Conservation (phyloP, 805 yeast species). For the Metschnikowia rubicola region DNA sequence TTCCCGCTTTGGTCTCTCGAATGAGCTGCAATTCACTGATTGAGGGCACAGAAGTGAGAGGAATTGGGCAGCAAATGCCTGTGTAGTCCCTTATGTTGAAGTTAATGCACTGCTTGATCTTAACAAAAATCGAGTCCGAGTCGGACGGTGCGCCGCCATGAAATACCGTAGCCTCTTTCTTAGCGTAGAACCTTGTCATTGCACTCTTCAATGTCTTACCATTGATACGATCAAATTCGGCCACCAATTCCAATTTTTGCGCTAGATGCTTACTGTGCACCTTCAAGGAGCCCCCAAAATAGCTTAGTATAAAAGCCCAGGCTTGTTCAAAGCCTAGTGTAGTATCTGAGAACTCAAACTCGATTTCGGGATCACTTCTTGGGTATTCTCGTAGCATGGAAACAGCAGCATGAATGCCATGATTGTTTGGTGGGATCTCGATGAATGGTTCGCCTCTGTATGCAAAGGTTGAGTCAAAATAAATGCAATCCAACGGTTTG, state of each 20-base stretch:
- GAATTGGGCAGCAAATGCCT: constrained; percentile 27
- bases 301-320: constrained; percentile 37
- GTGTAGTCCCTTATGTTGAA: constrained; percentile 34
- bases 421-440: constrained; percentile 39
- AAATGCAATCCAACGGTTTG: constrained; percentile 40
- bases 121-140: constrained; percentile 17
- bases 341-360: constrained; percentile 39
- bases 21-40: constrained; percentile 16
- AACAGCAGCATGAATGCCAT: constrained; percentile 36
- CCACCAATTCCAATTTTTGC: constrained; percentile 3
- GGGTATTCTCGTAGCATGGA: constrained; percentile 43
- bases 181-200: background rate
- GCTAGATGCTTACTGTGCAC: constrained; percentile 2
- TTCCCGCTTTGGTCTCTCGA: constrained; percentile 20
- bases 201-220: constrained; percentile 4
- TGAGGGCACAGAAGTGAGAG: constrained; percentile 14
- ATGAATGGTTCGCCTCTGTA: constrained; percentile 49
- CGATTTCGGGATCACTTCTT: constrained; percentile 31
- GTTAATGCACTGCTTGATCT: constrained; percentile 35
- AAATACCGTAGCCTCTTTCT: background rate
- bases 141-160: constrained; percentile 5
- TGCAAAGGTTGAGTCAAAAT: constrained; percentile 54
- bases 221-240: constrained; percentile 8
- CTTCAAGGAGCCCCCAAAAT: constrained; percentile 17
- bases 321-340: constrained; percentile 53